A percentile compares a stretch with the other conserved stretches of the same genome.
These are phyloP conservation scores for Lepiota subincarnata DNA, from an alignment of 768 basidiomycete genomes.

Conservation along the genomic window DNA sequence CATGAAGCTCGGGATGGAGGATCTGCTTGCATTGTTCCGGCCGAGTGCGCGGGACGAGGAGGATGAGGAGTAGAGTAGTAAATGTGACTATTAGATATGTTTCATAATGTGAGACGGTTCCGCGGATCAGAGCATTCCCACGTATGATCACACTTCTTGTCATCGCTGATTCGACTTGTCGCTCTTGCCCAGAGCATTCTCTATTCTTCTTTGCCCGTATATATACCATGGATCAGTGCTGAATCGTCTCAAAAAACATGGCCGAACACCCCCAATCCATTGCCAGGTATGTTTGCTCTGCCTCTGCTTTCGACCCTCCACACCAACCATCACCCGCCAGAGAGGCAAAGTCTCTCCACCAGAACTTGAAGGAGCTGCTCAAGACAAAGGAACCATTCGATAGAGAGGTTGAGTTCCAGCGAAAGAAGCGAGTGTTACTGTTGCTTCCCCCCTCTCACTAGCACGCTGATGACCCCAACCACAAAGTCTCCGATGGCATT, in stretches of 20 bases:
- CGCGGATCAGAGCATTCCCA: conserved; percentile 14
- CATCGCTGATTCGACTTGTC: conserved; percentile 11
- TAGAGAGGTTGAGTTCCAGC: conserved; percentile 79
- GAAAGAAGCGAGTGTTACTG: conserved; percentile 67
- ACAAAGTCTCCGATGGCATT: conserved; percentile 62
- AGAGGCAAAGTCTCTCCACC: conserved; percentile 74
- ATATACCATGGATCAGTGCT: conserved; percentile 27
- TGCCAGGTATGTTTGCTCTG: conserved; percentile 35
- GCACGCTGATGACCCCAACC: conserved; percentile 14
- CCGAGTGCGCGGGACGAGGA: conserved; percentile 56
- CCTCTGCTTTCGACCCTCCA: conserved; percentile 11
- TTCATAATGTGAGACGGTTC: conserved; percentile 8
- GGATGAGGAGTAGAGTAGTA: conserved; percentile 27
- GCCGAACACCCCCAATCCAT: conserved; percentile 39
- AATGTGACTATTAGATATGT: background rate
- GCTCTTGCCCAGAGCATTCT: background rate
- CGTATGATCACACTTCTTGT: conserved; percentile 15
- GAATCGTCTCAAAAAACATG: conserved; percentile 28
- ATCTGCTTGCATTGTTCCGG: conserved; percentile 78
- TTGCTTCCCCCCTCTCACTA: conserved; percentile 12
- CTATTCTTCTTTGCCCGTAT: conserved; percentile 7
- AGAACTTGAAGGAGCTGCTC: conserved; percentile 70
- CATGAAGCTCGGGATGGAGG: conserved; percentile 78
- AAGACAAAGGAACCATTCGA: conserved; percentile 77
- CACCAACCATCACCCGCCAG: conserved; percentile 34